Base-by-base conservation (phyloP, 441 rosid species). In the Gossypium aridum region DNA sequence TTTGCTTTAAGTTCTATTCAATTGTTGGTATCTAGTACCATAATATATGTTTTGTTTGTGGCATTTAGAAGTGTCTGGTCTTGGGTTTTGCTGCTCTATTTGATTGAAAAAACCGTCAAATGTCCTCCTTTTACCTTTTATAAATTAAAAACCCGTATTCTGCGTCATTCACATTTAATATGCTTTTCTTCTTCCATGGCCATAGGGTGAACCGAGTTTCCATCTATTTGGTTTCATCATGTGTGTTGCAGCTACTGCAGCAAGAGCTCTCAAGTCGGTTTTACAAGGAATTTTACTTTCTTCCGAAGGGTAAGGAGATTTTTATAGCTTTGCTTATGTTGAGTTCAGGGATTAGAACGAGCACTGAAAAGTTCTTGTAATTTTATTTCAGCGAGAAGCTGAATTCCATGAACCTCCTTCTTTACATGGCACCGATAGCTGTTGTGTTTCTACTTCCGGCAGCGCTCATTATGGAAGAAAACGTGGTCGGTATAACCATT, bases 221-320 rank as follows among this genome's bases (percentile, higher is more conserved):
- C 98, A 94, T 78, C 83, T 94, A 47, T 91, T 94, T 82, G 99
- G 99, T 80, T 94, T 94, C 78, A 80, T 92, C 64, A 90, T 94
- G 88, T 94, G 99, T 53, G 34, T 92, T 67, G 82, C 91, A 43
- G 99, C 99, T 31, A 94, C 99, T 2, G 99, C 94, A 77, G 96
- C 99, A 0, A 86, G 99, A 84, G 99, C 99, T 23, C 94, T 94
- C 70, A 94, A 94, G 76, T 92, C 99, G 26, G 99, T 94, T 75
- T 82, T 94, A 68, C 98, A 94, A 80, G 97, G 98, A 64, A 91
- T 94, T 84, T 79, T 94, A 80, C 97, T 94, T 78, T 92, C 99
- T 63, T 91, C 98, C 22, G 97, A 94, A 85, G 98, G 97, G 99
- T 94, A 80, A 84, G 87, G 57, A 70, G 39, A 56, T 49, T 37